Base-by-base conservation (phyloP, 1,284 basidiomycete genomes). In the Neotropicomus parvogracilis region DNA sequence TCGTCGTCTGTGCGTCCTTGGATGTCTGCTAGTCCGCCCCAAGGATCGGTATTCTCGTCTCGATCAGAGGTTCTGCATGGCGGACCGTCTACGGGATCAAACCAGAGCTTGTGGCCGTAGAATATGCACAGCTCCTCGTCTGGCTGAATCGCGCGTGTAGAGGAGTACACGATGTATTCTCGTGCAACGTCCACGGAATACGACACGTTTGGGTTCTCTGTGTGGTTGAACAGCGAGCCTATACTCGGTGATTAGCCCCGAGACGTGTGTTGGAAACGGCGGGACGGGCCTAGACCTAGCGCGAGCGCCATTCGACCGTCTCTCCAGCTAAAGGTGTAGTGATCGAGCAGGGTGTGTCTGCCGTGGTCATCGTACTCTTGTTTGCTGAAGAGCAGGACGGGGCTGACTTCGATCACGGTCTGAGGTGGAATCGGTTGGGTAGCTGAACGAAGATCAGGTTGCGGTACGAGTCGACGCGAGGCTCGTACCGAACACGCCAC, bases 181-280 rank as follows among this genome's bases (percentile, higher is more conserved):
- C 73, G 76, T 1, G 63, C 49, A 0, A 62, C 42, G 54, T 85
- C 79, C 11, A 87, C 63, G 4, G 69, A 70, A 64, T 81, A 92
- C 0, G 81, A 81, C 14, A 91, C 78, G 60, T 92, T 93, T 2
- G 89, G 89, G 1, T 58, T 55, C 14, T 77, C 69, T 0, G 83
- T 81, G 64, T 91, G 88, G 58, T 91, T 92, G 69, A 93, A 91
- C 4, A 92, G 62, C 1, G 88, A 89, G 9, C 89, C 87, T 89
- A 4, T 13, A 3, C 5, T 21, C 16, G 26, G 12, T 26, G 24
- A 31, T 54, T 21, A 54, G 41, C 17, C n/a, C 5, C n/a, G 36
- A 24, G 31, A 40, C 16, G 35, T 14, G 17, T 13, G 20, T 3
- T 2, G 16, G n/a, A 20, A 34, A 11, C 1, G 8, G 32, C 16